phyloP scores from a whole-genome alignment of 345 rosid genomes.

The Syzygium grande region DNA sequence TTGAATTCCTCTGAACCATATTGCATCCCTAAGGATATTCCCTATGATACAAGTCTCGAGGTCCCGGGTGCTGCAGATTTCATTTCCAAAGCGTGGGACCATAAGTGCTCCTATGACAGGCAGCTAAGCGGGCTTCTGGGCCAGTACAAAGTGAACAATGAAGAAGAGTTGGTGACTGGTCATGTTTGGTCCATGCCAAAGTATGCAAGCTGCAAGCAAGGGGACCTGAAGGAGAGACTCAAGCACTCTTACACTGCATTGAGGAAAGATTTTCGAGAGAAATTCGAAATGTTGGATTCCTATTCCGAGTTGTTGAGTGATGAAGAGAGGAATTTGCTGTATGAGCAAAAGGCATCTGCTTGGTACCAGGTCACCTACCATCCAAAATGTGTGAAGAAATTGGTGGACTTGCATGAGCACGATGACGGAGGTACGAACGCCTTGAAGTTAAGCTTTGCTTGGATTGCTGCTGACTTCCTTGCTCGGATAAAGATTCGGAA shows the following conservation, averaged over 20 bases:
- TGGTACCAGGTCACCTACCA: slow-evolving; percentile 90
- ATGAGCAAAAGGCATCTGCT: slow-evolving; percentile 83
- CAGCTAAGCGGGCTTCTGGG: slow-evolving; percentile 61
- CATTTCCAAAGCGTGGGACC: slow-evolving; percentile 62
- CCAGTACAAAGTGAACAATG: slow-evolving; percentile 71
- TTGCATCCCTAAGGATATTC: slow-evolving; percentile 30
- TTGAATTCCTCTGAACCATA: slow-evolving; percentile 22
- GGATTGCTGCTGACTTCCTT: slow-evolving; percentile 86
- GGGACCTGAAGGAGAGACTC: slow-evolving; percentile 68
- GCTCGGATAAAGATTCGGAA: slow-evolving; percentile 54
- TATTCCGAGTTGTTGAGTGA: slow-evolving; percentile 32
- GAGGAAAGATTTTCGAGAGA: slow-evolving; percentile 67
- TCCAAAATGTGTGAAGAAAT: slow-evolving; percentile 59
- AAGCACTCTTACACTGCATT: slow-evolving; percentile 57
- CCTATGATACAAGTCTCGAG: slow-evolving; percentile 57
- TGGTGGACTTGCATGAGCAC: slow-evolving; percentile 31
- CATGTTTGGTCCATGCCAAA: slow-evolving; percentile 93
- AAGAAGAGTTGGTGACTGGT: slow-evolving; percentile 88
- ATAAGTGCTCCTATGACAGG: slow-evolving; percentile 63
- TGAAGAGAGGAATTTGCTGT: slow-evolving; percentile 44
- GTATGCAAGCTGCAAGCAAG: slow-evolving; percentile 53
- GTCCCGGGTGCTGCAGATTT: slow-evolving; percentile 40
- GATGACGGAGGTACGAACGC: slow-evolving; percentile 8
- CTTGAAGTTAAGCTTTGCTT: slow-evolving; percentile 63
- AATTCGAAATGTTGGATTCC: slow-evolving; percentile 38